Evolutionary conservation across 441 rosid species (phyloP).

Genomic region (Francoa sonchifolia): DNA sequence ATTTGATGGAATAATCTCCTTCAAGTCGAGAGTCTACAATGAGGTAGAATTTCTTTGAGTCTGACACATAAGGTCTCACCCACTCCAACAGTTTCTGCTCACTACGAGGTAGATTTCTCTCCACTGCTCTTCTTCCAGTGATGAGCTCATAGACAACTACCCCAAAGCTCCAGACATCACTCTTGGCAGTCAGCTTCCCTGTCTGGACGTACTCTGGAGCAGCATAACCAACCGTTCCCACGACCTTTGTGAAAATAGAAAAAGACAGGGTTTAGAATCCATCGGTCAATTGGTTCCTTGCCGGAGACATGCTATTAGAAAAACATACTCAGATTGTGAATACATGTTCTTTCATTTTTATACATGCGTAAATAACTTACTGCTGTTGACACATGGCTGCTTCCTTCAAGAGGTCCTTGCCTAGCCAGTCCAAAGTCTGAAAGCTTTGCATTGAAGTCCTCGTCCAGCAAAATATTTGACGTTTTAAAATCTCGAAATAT

Average conservation of each 20-base stretch:
- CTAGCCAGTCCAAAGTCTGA: conserved; percentile 94
- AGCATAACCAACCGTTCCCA: conserved; percentile 89
- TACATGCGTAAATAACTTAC: no score
- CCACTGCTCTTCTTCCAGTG: conserved; percentile 82
- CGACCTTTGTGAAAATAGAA: conserved; percentile 40
- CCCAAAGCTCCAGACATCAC: conserved; percentile 99
- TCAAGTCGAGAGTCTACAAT: conserved; percentile 77
- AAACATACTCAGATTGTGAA: neutral
- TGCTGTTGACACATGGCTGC: conserved; percentile 74
- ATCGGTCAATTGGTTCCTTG: no score
- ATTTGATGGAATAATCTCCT: conserved; percentile 47
- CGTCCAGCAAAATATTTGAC: conserved; percentile 75
- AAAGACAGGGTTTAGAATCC: no score
- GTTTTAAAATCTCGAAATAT: conserved; percentile 89
- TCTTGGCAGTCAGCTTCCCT: conserved; percentile 76
- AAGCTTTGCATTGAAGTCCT: conserved; percentile 75
- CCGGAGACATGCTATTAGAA: no score
- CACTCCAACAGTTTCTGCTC: conserved; percentile 94
- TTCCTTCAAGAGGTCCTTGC: conserved; percentile 86
- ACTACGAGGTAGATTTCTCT: conserved; percentile 63
- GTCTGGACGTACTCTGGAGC: conserved; percentile 96
- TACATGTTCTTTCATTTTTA: no score
- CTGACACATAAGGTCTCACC: conserved; percentile 82
- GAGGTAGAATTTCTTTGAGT: conserved; percentile 65
- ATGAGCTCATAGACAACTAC: conserved; percentile 85